phyloP scores from a whole-genome alignment of 78 protist species.

The Dictyostelium intermedium region DNA sequence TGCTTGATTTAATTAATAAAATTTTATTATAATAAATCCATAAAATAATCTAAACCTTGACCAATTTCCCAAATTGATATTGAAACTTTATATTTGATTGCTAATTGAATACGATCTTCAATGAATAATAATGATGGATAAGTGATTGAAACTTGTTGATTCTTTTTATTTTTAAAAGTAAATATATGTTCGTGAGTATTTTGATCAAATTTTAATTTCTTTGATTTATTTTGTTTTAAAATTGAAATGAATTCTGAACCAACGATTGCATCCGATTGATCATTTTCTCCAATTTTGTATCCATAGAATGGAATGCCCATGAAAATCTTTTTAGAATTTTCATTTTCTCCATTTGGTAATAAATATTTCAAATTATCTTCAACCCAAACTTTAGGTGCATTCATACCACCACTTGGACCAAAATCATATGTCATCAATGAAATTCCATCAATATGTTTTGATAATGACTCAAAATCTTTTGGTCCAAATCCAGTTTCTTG shows the following conservation, averaged over 20 bases:
- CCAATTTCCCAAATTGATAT: constrained; percentile 74
- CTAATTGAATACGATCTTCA: constrained; percentile 17
- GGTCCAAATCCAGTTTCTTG: neutral
- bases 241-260: neutral
- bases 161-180: neutral
- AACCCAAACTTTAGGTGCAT: constrained; percentile 10
- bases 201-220: neutral
- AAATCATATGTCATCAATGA: constrained; percentile 70
- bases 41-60: constrained; percentile 46
- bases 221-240: neutral
- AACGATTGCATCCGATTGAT: neutral
- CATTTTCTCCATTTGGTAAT: neutral
- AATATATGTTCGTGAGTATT: neutral
- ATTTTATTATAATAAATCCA: constrained; percentile 30
- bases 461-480: constrained; percentile 9
- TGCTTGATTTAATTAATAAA: too few relatives aligned
- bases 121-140: constrained; percentile 48
- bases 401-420: neutral
- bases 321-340: neutral
- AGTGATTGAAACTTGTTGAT: neutral
- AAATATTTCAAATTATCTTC: neutral
- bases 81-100: constrained; percentile 18
- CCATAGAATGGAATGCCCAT: constrained; percentile 72
- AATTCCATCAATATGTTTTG: constrained; percentile 25
- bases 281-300: neutral